Percentiles rank a stretch among this genome's conserved stretches.
These are phyloP conservation scores for Cyphellophora attinorum DNA, from an alignment of 2,329 filamentous ascomycete genomes.

Conservation along the genomic window DNA sequence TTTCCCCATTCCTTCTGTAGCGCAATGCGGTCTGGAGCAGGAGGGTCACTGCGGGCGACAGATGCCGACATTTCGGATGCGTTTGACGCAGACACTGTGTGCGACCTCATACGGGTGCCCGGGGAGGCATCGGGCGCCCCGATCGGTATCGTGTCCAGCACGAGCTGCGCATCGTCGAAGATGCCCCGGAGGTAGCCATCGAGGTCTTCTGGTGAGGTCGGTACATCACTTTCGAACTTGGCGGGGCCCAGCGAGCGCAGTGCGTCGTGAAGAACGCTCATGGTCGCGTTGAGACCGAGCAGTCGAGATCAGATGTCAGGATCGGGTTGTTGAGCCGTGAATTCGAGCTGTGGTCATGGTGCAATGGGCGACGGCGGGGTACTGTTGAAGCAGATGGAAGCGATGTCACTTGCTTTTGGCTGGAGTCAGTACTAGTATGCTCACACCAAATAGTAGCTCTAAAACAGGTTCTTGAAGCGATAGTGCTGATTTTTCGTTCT, in stretches of 20 bases:
- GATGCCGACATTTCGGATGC: conserved; percentile 46
- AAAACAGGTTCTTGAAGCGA: no score
- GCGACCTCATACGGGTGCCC: no score
- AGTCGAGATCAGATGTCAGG: no score
- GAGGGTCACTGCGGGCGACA: conserved; percentile 37
- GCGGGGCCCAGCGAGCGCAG: conserved; percentile 48
- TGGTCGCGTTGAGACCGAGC: no score
- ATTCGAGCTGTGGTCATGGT: no score
- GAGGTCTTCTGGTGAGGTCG: conserved; percentile 38
- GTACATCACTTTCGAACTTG: conserved; percentile 39
- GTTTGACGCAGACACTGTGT: conserved; percentile 35
- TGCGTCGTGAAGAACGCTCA: conserved; percentile 51
- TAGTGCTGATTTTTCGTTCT: no score
- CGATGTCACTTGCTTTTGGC: no score
- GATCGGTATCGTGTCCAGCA: conserved; percentile 67
- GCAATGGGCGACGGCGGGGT: no score
- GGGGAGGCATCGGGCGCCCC: conserved; percentile 43
- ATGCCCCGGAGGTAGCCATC: conserved; percentile 47
- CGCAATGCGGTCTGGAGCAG: conserved; percentile 43
- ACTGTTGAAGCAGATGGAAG: no score
- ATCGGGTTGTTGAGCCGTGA: no score
- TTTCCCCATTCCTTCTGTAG: conserved; percentile 81
- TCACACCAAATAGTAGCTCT: no score
- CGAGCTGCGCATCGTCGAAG: conserved; percentile 58
- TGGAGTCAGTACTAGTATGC: no score